phyloP scores from a whole-genome alignment of 176 grass and related monocot species.

The Poa pratensis region DNA sequence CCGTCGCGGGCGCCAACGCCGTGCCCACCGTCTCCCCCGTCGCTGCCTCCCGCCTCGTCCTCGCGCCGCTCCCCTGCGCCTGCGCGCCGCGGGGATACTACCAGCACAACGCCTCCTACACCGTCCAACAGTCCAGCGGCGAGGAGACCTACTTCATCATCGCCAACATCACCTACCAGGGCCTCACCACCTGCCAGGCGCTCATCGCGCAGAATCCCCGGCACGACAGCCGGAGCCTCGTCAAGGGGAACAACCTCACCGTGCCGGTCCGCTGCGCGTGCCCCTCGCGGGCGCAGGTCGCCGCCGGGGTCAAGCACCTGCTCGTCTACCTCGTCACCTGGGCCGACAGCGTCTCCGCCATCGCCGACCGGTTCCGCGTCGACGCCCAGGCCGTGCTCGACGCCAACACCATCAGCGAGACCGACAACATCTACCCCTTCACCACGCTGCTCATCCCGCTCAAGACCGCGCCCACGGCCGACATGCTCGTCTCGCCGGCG shows the following conservation, averaged over 20 bases:
- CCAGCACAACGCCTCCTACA: conserved; percentile 80
- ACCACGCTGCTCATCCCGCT: conserved; percentile 82
- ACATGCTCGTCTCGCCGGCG: conserved; percentile 48
- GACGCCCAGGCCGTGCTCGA: conserved; percentile 36
- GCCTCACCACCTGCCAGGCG: conserved; percentile 83
- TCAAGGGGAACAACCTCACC: conserved; percentile 28
- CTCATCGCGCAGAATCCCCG: conserved; percentile 76
- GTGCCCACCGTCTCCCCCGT: conserved; percentile 34
- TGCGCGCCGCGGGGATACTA: conserved; percentile 56
- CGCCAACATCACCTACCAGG: conserved; percentile 85
- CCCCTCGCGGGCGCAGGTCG: conserved; percentile 57
- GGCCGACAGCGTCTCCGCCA: conserved; percentile 39
- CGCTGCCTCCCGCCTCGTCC: conserved; percentile 41
- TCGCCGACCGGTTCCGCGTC: conserved; percentile 59
- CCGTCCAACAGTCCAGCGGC: not conserved
- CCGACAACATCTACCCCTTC: conserved; percentile 62
- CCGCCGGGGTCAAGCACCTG: conserved; percentile 52
- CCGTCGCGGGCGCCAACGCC: conserved; percentile 39
- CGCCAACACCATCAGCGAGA: conserved; percentile 53
- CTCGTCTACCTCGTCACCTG: conserved; percentile 65
- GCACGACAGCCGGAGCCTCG: conserved; percentile 33
- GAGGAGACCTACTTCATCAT: conserved; percentile 78
- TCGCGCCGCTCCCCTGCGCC: conserved; percentile 62
- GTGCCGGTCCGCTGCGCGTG: conserved; percentile 85
- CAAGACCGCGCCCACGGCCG: conserved; percentile 54